Conservation (phyloP, 164 flowering plant species). For the Dillenia suffruticosa region DNA sequence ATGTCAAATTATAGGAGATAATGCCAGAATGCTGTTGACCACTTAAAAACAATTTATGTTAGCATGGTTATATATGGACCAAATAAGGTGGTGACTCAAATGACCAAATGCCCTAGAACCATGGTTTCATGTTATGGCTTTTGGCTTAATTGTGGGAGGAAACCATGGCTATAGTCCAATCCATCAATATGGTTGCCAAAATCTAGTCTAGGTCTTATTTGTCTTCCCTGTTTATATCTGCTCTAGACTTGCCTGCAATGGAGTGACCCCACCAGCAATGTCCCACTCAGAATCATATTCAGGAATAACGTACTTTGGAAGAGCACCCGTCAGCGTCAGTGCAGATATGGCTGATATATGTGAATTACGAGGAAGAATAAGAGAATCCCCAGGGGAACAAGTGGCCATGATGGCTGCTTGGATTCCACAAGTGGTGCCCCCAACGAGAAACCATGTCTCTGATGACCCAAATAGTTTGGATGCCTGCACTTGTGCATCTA, state of each 20-base stretch:
- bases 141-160: too few species aligned
- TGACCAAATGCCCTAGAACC: too few species aligned
- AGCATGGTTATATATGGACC: background rate
- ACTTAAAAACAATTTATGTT: too few species aligned
- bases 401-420: conserved; percentile 61
- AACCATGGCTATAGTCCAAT: too few species aligned
- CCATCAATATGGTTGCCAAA: background rate
- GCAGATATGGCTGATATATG: conserved; percentile 53
- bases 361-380: conserved; percentile 44
- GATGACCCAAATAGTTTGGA: conserved; percentile 46
- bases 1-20: background rate
- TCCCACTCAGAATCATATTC: conserved; percentile 44
- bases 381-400: conserved; percentile 48
- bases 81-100: background rate
- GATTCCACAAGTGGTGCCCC: conserved; percentile 56
- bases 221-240: too few species aligned
- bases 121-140: too few species aligned
- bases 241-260: conserved; percentile 22
- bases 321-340: conserved; percentile 46
- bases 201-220: background rate
- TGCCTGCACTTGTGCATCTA: conserved; percentile 45
- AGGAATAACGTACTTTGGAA: conserved; percentile 43
- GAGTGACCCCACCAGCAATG: conserved; percentile 37
- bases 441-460: conserved; percentile 60
- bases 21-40: background rate